Evolutionary conservation across 2,329 filamentous ascomycete genomes (phyloP).

Genomic region (Cryphonectria japonica): DNA sequence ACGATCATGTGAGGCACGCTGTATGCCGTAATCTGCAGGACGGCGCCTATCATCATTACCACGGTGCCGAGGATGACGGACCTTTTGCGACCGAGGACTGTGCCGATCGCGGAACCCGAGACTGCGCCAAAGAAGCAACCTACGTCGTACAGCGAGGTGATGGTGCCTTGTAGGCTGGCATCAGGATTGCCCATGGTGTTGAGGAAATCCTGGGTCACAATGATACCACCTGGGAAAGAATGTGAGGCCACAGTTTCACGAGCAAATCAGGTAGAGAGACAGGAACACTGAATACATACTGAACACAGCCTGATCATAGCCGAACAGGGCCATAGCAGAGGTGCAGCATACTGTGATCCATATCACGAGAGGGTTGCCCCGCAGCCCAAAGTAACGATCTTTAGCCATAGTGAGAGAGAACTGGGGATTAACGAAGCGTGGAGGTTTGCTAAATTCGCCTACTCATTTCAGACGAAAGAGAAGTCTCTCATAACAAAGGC

Average conservation of each 20-base stretch:
- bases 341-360: not conserved
- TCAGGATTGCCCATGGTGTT: not conserved
- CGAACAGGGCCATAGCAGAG: not conserved
- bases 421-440: no score
- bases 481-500: no score
- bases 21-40: constrained; percentile 29
- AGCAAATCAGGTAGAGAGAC: not conserved
- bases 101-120: constrained; percentile 33
- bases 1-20: constrained; percentile 36
- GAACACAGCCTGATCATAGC: not conserved
- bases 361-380: not conserved
- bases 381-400: not conserved
- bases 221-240: not conserved
- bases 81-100: constrained; percentile 5
- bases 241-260: no score
- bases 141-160: constrained; percentile 18
- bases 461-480: no score
- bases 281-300: not conserved
- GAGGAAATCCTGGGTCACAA: not conserved
- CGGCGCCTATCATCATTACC: constrained; percentile 19
- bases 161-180: constrained; percentile 14
- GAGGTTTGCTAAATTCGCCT: no score
- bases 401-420: not conserved
- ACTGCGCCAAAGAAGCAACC: constrained; percentile 31
- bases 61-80: constrained; percentile 11